Evolutionary conservation across 768 basidiomycete genomes (phyloP).

Genomic region (Suillus variegatus): DNA sequence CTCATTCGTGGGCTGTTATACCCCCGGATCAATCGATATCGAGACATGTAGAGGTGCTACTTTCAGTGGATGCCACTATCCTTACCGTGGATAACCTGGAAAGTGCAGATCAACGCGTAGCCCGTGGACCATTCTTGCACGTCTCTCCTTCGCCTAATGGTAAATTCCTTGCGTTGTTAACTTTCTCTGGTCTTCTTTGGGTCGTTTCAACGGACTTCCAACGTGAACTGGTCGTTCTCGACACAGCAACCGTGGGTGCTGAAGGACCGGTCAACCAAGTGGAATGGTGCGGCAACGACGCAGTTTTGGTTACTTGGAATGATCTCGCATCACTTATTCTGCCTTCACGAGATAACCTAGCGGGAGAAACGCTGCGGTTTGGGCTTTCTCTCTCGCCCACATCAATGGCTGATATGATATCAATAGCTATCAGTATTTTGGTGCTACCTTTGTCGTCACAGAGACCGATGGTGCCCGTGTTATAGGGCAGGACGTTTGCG

Average conservation of each 20-base stretch:
- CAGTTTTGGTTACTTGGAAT: constrained; percentile 86
- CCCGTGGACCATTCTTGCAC: constrained; percentile 85
- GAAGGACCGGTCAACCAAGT: constrained; percentile 68
- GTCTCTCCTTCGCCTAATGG: constrained; percentile 93
- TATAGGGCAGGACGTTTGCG: constrained; percentile 74
- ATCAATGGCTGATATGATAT: constrained; percentile 1
- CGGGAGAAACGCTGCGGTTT: constrained; percentile 60
- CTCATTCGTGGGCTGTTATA: constrained; percentile 84
- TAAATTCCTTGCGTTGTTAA: constrained; percentile 85
- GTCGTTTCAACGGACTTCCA: constrained; percentile 96
- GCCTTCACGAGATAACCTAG: constrained; percentile 69
- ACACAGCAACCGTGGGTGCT: constrained; percentile 59
- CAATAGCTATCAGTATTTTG: constrained; percentile 78
- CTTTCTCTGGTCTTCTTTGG: constrained; percentile 73
- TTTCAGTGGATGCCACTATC: constrained; percentile 81
- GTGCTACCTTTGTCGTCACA: constrained; percentile 74
- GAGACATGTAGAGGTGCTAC: constrained; percentile 85
- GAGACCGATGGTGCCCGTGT: constrained; percentile 93
- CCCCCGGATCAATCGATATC: constrained; percentile 89
- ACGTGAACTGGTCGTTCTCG: constrained; percentile 84
- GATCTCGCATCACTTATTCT: constrained; percentile 82
- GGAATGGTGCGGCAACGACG: constrained; percentile 97
- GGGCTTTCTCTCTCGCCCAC: constrained; percentile 24
- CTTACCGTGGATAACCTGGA: constrained; percentile 88
- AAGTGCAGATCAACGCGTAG: constrained; percentile 82